phyloP scores from a whole-genome alignment of 139 green algal genomes.

The Auxenochlorella protothecoides region DNA sequence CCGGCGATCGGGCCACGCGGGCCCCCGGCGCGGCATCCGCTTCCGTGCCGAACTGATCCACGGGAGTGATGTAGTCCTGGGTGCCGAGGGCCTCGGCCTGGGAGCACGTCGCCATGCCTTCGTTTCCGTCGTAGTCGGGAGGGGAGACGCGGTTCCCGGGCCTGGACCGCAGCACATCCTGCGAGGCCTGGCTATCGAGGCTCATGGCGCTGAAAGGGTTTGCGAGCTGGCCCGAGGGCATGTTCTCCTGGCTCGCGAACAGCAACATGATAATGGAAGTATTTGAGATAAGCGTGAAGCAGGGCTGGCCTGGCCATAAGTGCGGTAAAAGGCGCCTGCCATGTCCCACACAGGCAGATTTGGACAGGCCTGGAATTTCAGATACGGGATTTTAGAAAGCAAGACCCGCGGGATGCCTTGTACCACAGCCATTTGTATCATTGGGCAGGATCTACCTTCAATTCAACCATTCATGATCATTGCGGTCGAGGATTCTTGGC shows the following conservation, averaged over 20 bases:
- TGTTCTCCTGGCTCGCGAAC: not conserved
- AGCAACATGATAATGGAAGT: not conserved
- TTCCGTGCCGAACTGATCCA: conserved; percentile 29
- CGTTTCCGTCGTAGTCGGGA: not conserved
- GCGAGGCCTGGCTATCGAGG: conserved; percentile 6
- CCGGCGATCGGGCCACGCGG: conserved; percentile 16
- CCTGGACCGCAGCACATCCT: not conserved
- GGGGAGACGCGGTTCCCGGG: not conserved
- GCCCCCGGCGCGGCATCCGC: not conserved
- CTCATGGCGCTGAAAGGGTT: conserved; percentile 18
- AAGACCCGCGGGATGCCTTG: too few species aligned
- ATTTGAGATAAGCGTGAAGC: not conserved
- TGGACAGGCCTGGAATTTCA: too few species aligned
- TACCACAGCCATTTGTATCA: too few species aligned
- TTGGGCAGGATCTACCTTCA: too few species aligned
- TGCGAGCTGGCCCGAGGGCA: conserved; percentile 10
- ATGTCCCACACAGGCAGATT: too few species aligned
- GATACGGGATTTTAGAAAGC: too few species aligned
- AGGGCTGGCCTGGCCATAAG: too few species aligned
- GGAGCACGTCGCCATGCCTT: not conserved
- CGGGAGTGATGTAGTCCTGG: conserved; percentile 46
- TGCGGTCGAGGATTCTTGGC: too few species aligned
- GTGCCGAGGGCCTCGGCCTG: conserved; percentile 12
- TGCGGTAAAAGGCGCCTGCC: too few species aligned
- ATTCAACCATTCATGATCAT: too few species aligned